Evolutionary conservation across 805 yeast genomes (phyloP), one percentile per base, ranked within the genome.

Genomic region (Priceomyces castillae): DNA sequence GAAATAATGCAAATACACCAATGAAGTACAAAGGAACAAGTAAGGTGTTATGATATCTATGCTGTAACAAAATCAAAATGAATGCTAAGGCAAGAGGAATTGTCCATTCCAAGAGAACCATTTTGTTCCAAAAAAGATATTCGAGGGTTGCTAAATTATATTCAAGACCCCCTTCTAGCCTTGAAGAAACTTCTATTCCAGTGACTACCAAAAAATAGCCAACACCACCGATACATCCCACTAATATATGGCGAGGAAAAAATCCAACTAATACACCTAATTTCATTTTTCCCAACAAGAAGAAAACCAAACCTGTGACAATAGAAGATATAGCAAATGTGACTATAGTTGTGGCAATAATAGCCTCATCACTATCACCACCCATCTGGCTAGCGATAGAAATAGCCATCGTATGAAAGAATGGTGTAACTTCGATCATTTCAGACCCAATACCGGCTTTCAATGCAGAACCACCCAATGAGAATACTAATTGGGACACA

Each of bases 391-490:
- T 59, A 61, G 83, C 70, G 39, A 94, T 82, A 11, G 83, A 70
- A 20, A 78, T 70, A 1, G 97, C 97, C 96, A 94, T 90, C 2
- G 95, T 77, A 58, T 94, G 99, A 71, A 92, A 92, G 62, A 94
- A 94, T 1, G 99, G 99, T 1, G 97, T 95, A n/a, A 94, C 89
- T 62, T 94, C 99, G 51, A 94, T 94, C 99, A 94, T 94, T 66
- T 94, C 98, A 3, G 96, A 86, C 1, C 99, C 99, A 35, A 92
- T 81, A n/a, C 95, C 96, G 2, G 90, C 77, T 48, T 80, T 81
- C 68, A 94, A 92, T 7, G 87, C 86, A 12, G 96, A 87, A 1
- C 95, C 95, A 12, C 99, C 99, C 18, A 87, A 64, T 0, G 97
- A 90, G 59, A 80, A 90, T 4, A 89, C 86, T 49, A 90, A 66